Evolutionary conservation across 345 rosid genomes (phyloP), one percentile per base, ranked within the genome.

Genomic region (Citrus trifoliata): DNA sequence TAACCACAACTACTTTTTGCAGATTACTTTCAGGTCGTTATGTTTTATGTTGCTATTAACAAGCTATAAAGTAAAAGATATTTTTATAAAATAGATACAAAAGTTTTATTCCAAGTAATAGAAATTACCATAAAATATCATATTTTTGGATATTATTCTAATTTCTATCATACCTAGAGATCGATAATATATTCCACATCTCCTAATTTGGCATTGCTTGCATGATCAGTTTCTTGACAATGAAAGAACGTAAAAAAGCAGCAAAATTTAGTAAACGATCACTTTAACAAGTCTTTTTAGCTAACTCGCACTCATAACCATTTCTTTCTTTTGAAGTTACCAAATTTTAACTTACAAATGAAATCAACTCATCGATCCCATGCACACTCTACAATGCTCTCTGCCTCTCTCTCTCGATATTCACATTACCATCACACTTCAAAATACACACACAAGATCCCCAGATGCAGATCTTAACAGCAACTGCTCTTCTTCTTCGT

Each of bases 391-490:
- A 72, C 76, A 33, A 72, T 33, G 76, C 76, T 14, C 22, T 30
- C 22, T 72, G 51, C 51, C 28, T 22, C 8, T 56, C 51, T 53
- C 46, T 37, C 37, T 35, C 37, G 7, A 35, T 35, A 60, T 60
- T 67, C 28, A 13, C 32, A 19, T 22, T 27, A 19, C 18, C 48
- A 46, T 3, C 18, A 12, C 53, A 58, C 14, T 13, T 4, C 12
- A 73, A n/a, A 13, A 60, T 46, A 46, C 51, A 1, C 18, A 46
- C 18, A 46, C 51, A 13, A 13, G 18, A 46, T 21, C 12, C 56
- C 14, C 55, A 27, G 19, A 84, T 81, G 87, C 76, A 72, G 82
- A 69, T 79, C 79, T 76, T 77, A 10, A 9, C 53, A 4, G 3
- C 77, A 6, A 2, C 67, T 6, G 1, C 19, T 74, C 21, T n/a